Conservation (phyloP, 768 basidiomycete genomes). For the Steccherinum ochraceum region DNA sequence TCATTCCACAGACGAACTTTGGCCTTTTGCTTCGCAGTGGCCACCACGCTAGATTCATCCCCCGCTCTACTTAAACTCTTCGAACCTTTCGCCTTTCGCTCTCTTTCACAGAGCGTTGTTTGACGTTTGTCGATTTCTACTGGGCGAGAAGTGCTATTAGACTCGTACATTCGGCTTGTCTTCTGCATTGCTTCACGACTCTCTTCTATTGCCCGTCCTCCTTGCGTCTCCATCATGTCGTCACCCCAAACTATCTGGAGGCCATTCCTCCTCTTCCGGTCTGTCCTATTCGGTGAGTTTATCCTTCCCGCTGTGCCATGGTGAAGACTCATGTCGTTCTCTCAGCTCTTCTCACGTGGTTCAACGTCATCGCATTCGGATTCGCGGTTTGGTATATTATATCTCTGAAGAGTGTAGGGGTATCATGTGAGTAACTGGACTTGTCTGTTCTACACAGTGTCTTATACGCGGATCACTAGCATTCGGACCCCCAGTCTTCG, state of each 20-base stretch:
- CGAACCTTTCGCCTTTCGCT: not conserved
- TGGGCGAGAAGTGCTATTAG: too few species aligned
- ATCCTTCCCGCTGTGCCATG: not conserved
- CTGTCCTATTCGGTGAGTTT: slow-evolving; percentile 49
- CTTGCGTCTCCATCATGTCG: too few species aligned
- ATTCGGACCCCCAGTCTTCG: slow-evolving; percentile 41
- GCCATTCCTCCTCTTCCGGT: slow-evolving; percentile 50
- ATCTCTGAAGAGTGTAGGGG: slow-evolving; percentile 27
- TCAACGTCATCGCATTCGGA: slow-evolving; percentile 45
- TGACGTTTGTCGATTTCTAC: too few species aligned
- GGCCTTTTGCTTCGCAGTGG: not conserved
- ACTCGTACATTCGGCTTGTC: too few species aligned
- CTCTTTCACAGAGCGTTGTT: too few species aligned
- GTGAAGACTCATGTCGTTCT: not conserved
- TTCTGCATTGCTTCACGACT: too few species aligned
- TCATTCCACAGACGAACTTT: too few species aligned
- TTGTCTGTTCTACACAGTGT: not conserved
- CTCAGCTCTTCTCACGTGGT: slow-evolving; percentile 41
- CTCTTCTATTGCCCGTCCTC: too few species aligned
- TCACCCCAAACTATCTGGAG: slow-evolving; percentile 30
- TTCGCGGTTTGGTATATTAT: slow-evolving; percentile 56
- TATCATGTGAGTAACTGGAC: slow-evolving; percentile 28
- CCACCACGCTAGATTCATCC: not conserved
- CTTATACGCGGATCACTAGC: slow-evolving; percentile 22
- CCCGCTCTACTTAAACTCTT: not conserved